phyloP scores from a whole-genome alignment of 2,329 filamentous ascomycete genomes.

The Aspergillus pseudotamarii region DNA sequence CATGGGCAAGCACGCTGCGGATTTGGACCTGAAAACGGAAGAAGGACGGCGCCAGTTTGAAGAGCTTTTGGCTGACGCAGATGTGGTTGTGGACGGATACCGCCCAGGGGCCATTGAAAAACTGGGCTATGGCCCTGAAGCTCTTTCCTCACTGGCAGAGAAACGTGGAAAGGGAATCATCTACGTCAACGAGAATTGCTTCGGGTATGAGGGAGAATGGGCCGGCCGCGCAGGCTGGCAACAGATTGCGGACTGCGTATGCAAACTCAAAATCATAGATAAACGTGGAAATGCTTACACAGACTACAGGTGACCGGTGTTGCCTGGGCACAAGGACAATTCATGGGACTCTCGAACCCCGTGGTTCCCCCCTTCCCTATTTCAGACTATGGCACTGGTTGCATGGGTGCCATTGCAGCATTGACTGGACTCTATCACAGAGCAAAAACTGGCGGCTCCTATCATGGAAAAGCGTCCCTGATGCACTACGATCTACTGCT shows the following conservation, averaged over 20 bases:
- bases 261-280: conserved; percentile 20
- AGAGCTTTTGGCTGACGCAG: conserved; percentile 61
- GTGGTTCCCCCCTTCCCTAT: conserved; percentile 56
- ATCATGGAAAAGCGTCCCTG: conserved; percentile 65
- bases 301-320: conserved; percentile 44
- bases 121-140: conserved; percentile 64
- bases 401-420: conserved; percentile 70
- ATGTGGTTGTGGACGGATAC: conserved; percentile 71
- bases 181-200: conserved; percentile 72
- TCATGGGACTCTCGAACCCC: conserved; percentile 43
- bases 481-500: conserved; percentile 71
- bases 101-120: conserved; percentile 66
- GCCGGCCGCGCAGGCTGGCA: conserved; percentile 68
- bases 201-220: conserved; percentile 67
- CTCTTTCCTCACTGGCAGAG: conserved; percentile 56
- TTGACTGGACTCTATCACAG: conserved; percentile 65
- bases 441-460: conserved; percentile 66
- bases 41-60: conserved; percentile 61
- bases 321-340: conserved; percentile 46
- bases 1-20: conserved; percentile 68
- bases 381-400: conserved; percentile 69
- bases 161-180: conserved; percentile 64
- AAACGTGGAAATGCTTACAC: background rate
- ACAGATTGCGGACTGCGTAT: conserved; percentile 69
- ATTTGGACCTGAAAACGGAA: conserved; percentile 62